phyloP scores from a whole-genome alignment of 768 basidiomycete species.

The Tricholoma flavovirens region DNA sequence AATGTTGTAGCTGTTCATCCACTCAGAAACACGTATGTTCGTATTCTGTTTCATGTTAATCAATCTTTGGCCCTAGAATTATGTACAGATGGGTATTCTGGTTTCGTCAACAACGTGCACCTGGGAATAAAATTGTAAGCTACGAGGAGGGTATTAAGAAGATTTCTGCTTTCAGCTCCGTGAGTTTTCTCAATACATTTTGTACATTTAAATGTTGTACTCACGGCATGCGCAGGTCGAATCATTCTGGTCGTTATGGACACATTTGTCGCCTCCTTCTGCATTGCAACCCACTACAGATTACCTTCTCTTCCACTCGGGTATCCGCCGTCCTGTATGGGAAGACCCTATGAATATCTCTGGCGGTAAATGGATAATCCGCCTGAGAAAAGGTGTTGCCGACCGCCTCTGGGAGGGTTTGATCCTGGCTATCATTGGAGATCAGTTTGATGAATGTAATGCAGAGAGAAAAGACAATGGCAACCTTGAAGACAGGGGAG shows the following conservation, averaged over 20 bases:
- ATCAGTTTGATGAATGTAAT: conserved; percentile 74
- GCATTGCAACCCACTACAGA: conserved; percentile 85
- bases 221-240: conserved; percentile 55
- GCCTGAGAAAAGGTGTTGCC: conserved; percentile 84
- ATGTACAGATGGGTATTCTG: conserved; percentile 78
- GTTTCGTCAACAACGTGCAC: conserved; percentile 87
- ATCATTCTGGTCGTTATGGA: conserved; percentile 93
- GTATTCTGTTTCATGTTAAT: conserved; percentile 31
- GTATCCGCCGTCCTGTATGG: conserved; percentile 88
- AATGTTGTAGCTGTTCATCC: conserved; percentile 55
- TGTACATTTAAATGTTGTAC: conserved; percentile 1
- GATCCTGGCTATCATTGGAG: conserved; percentile 81
- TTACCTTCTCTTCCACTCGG: conserved; percentile 86
- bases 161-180: conserved; percentile 84
- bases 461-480: conserved; percentile 21
- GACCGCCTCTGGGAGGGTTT: conserved; percentile 92
- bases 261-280: conserved; percentile 84
- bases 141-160: conserved; percentile 96
- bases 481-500: conserved; percentile 32
- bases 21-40: conserved; percentile 85
- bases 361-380: conserved; percentile 95
- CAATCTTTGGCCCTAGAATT: conserved; percentile 13
- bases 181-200: conserved; percentile 29
- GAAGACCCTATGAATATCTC: conserved; percentile 85
- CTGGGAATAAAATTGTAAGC: conserved; percentile 82